phyloP scores from a whole-genome alignment of 1,284 basidiomycete species.

The Tausonia pullulans region DNA sequence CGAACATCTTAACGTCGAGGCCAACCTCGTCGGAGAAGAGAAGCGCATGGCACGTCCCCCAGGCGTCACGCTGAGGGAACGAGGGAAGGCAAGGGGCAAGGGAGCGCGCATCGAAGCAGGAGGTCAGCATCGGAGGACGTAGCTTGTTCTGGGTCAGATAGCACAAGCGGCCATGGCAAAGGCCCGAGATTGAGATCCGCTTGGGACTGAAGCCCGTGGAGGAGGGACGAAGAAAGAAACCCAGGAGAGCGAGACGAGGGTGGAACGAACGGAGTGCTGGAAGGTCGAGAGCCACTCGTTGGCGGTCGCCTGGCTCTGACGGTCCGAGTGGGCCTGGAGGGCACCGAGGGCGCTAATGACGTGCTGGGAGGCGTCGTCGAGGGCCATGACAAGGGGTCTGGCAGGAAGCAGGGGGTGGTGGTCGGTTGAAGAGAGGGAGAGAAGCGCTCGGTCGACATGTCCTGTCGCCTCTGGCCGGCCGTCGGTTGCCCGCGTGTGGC shows the following conservation, averaged over 20 bases:
- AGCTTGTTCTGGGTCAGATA: no score
- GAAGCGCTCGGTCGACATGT: no score
- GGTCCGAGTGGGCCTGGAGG: constrained; percentile 7
- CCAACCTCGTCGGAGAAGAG: constrained; percentile 71
- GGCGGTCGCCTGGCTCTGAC: constrained; percentile 35
- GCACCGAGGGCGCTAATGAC: constrained; percentile 12
- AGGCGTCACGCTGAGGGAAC: constrained; percentile 71
- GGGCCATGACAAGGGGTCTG: neutral
- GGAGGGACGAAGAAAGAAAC: no score
- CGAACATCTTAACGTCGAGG: constrained; percentile 76
- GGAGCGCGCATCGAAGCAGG: no score
- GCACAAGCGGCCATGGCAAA: constrained; percentile 6
- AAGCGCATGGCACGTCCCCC: constrained; percentile 86
- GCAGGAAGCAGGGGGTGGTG: no score
- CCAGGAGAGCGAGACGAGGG: neutral
- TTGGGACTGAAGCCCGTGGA: no score
- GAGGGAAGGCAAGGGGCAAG: constrained; percentile 32
- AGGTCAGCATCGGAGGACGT: no score
- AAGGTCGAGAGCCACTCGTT: constrained; percentile 91
- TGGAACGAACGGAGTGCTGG: constrained; percentile 79
- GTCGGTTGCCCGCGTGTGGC: no score
- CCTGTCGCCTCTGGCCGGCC: no score
- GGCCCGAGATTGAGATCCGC: constrained; percentile 23
- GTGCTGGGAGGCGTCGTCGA: constrained; percentile 5
- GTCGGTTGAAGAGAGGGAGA: no score